Conservation (phyloP, 106 monocot genomes). For the Posidonia australis region DNA sequence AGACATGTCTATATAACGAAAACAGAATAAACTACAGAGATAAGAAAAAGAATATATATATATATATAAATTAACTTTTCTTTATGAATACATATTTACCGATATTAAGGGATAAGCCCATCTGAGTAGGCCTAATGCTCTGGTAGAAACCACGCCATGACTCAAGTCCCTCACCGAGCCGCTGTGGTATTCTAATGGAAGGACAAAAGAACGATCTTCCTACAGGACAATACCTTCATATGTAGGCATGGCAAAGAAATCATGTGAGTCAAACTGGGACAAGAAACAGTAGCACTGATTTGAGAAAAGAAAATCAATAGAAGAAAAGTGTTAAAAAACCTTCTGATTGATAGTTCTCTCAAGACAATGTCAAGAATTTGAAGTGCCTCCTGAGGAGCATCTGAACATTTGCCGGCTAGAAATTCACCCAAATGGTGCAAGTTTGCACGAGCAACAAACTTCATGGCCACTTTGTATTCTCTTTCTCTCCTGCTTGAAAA, state of each 20-base stretch:
- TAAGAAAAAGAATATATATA: background rate
- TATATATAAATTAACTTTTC: background rate
- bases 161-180: slow-evolving; percentile 29
- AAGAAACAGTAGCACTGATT: background rate
- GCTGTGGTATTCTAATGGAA: slow-evolving; percentile 8
- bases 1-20: slow-evolving; percentile 25
- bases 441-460: slow-evolving; percentile 10
- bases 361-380: slow-evolving; percentile 26
- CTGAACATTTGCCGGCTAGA: slow-evolving; percentile 5
- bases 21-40: background rate
- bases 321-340: background rate
- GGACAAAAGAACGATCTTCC: slow-evolving; percentile 52
- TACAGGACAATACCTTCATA: slow-evolving; percentile 22
- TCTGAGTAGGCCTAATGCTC: slow-evolving; percentile 53
- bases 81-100: slow-evolving; percentile 31
- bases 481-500: slow-evolving; percentile 8
- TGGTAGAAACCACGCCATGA: slow-evolving; percentile 55
- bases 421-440: slow-evolving; percentile 21
- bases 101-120: slow-evolving; percentile 52
- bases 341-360: slow-evolving; percentile 19
- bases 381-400: slow-evolving; percentile 26
- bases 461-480: slow-evolving; percentile 19
- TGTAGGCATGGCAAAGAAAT: background rate
- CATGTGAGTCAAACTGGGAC: background rate
- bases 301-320: background rate